Conservation (phyloP, 768 basidiomycete genomes). For the Panaeolus cyanescens region DNA sequence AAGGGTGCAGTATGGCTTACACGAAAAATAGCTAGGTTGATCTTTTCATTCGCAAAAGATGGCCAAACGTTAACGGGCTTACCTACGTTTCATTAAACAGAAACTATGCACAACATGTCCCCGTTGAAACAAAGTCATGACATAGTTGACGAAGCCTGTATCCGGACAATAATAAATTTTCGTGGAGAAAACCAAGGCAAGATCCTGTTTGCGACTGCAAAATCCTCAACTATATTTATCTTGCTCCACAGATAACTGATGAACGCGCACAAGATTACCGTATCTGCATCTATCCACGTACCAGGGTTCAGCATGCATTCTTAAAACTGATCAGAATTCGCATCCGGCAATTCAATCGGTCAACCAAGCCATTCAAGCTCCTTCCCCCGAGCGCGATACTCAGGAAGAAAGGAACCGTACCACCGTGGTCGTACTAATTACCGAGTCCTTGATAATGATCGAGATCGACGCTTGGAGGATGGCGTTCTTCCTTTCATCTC, state of each 20-base stretch:
- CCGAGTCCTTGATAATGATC: not conserved
- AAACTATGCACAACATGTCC: too few relatives aligned
- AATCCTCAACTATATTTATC: not conserved
- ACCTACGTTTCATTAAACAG: too few relatives aligned
- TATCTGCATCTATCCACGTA: too few relatives aligned
- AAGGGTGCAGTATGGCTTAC: too few relatives aligned
- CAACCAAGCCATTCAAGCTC: not conserved
- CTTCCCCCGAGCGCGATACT: not conserved
- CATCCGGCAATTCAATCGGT: not conserved
- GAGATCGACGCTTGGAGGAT: not conserved
- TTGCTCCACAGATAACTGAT: not conserved
- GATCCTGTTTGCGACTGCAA: not conserved
- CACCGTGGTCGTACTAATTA: not conserved
- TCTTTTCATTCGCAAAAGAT: too few relatives aligned
- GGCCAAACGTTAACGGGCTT: too few relatives aligned
- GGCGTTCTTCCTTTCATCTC: not conserved
- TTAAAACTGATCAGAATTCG: too few relatives aligned
- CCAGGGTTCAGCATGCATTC: too few relatives aligned
- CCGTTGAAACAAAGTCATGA: too few relatives aligned
- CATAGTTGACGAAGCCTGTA: too few relatives aligned
- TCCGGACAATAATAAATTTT: too few relatives aligned
- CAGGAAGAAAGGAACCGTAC: not conserved
- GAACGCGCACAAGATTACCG: not conserved
- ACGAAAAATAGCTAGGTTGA: too few relatives aligned
- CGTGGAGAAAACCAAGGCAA: not conserved